phyloP scores from a whole-genome alignment of 2,329 filamentous ascomycete species.

The Bretziella fagacearum region DNA sequence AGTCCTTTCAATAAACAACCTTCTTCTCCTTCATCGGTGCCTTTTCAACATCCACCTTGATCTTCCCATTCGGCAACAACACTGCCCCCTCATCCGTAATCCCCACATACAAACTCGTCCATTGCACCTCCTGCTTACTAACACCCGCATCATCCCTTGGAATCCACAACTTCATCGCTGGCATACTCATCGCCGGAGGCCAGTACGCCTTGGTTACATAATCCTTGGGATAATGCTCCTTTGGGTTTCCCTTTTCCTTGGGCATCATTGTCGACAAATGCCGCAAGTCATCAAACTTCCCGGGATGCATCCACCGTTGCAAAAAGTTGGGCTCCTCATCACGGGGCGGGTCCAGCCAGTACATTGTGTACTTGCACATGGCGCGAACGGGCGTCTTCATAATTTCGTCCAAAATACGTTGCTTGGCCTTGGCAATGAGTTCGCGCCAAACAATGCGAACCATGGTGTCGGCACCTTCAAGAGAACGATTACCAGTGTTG shows the following conservation, averaged over 20 bases:
- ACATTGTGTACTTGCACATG: slow-evolving; percentile 16
- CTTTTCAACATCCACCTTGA: slow-evolving; percentile 23
- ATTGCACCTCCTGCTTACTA: slow-evolving; percentile 51
- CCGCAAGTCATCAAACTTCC: slow-evolving; percentile 57
- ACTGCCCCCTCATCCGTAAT: slow-evolving; percentile 58
- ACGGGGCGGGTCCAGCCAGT: slow-evolving; percentile 19
- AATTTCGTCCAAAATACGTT: slow-evolving; percentile 12
- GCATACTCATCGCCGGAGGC: slow-evolving; percentile 48
- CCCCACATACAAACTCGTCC: slow-evolving; percentile 47
- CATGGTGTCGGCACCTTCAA: slow-evolving; percentile 25
- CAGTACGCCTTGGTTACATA: slow-evolving; percentile 51
- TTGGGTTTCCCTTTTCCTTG: slow-evolving; percentile 16
- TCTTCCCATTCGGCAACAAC: slow-evolving; percentile 32
- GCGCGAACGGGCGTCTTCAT: slow-evolving; percentile 18
- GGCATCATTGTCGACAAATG: slow-evolving; percentile 24
- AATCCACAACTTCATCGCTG: slow-evolving; percentile 55
- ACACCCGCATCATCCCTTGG: slow-evolving; percentile 54
- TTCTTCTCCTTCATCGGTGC: slow-evolving; percentile 24
- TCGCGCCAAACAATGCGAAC: slow-evolving; percentile 18
- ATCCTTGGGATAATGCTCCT: slow-evolving; percentile 32
- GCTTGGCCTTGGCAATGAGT: slow-evolving; percentile 21
- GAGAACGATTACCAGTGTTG: slow-evolving; percentile 20
- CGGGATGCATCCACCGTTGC: slow-evolving; percentile 57
- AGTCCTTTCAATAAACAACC: slow-evolving; percentile 24
- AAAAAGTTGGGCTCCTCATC: slow-evolving; percentile 33